phyloP scores from a whole-genome alignment of 208 protist species.

The Tritrichomonas foetus region DNA sequence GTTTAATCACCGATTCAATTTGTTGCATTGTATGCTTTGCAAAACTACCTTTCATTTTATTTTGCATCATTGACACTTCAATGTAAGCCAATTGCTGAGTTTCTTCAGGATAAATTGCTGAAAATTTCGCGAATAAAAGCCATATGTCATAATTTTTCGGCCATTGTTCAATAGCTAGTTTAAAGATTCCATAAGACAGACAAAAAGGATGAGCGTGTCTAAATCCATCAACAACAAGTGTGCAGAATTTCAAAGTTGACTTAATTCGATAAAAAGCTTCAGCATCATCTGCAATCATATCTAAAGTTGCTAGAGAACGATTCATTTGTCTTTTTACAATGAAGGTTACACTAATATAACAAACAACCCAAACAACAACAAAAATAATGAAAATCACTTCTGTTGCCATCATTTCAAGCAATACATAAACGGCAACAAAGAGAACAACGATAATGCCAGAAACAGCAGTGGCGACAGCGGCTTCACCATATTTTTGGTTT shows the following conservation, averaged over 20 bases:
- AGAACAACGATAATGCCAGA: neutral
- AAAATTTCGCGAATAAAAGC: neutral
- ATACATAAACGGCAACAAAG: neutral
- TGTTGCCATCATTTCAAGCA: neutral
- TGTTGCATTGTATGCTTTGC: neutral
- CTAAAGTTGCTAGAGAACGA: neutral
- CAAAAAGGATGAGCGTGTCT: neutral
- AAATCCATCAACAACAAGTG: neutral
- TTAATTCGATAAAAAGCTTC: neutral
- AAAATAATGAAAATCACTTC: neutral
- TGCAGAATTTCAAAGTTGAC: too few species aligned
- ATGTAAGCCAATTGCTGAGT: neutral
- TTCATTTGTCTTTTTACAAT: neutral
- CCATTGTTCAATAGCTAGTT: neutral
- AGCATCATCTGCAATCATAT: neutral
- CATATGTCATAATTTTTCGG: neutral
- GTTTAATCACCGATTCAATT: neutral
- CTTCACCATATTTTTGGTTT: neutral
- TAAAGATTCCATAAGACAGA: neutral
- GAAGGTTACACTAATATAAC: too few species aligned
- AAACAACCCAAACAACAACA: neutral
- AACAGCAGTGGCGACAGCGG: neutral
- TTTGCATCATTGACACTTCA: neutral
- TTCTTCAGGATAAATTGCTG: conserved; percentile 22
- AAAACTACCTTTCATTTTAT: neutral